Evolutionary conservation across 768 basidiomycete genomes (phyloP).

Genomic region (Serendipita sp.): DNA sequence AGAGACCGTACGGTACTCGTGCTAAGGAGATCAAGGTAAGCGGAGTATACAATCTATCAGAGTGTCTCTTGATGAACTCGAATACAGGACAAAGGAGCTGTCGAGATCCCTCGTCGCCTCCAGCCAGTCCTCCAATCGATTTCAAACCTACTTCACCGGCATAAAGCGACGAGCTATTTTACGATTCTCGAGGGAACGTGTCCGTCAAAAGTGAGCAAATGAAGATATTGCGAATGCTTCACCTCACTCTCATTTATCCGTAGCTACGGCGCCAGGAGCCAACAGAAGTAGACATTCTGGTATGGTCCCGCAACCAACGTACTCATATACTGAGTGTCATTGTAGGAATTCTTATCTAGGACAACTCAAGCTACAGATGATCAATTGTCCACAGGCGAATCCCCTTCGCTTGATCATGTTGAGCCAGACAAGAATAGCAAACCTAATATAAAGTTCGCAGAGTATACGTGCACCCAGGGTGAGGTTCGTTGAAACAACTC

Average conservation of each 20-base stretch:
- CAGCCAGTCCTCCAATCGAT: slow-evolving; percentile 37
- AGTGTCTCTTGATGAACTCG: slow-evolving; percentile 4
- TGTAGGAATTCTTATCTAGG: slow-evolving; percentile 1
- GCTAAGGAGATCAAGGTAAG: slow-evolving; percentile 56
- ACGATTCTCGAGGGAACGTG: slow-evolving; percentile 50
- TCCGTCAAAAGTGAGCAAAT: slow-evolving; percentile 53
- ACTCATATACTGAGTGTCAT: no score
- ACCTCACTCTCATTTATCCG: no score
- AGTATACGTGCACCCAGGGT: slow-evolving; percentile 49
- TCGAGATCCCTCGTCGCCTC: slow-evolving; percentile 63
- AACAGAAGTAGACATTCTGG: no score
- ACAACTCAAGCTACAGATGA: slow-evolving; percentile 2
- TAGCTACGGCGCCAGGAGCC: no score
- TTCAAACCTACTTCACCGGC: slow-evolving; percentile 49
- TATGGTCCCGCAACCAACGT: no score
- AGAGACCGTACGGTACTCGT: slow-evolving; percentile 33
- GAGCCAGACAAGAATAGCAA: slow-evolving; percentile 14
- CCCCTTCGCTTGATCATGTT: neutral
- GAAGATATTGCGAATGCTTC: neutral
- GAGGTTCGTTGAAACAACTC: slow-evolving; percentile 33
- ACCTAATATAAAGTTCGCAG: slow-evolving; percentile 58
- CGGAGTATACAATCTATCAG: slow-evolving; percentile 8
- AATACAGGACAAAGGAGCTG: slow-evolving; percentile 23
- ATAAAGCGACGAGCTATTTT: slow-evolving; percentile 54
- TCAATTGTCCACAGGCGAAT: neutral